Evolutionary conservation across 2,329 filamentous ascomycete species (phyloP), one percentile per base, ranked within the genome.

Genomic region (Fusarium clavum): DNA sequence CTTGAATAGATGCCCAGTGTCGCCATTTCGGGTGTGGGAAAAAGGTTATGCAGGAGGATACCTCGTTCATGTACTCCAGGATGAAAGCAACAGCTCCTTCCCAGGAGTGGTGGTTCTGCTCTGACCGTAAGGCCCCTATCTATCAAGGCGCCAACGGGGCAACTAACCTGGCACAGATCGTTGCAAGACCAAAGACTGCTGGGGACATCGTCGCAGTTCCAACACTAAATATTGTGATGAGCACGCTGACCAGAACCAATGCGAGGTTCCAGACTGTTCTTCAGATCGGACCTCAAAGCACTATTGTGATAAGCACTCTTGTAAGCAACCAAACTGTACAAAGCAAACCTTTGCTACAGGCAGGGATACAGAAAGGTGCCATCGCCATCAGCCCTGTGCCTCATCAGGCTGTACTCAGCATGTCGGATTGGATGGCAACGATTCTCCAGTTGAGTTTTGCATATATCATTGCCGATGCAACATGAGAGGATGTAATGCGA

Each of bases 311-410:
- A 24, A 48, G 14, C 69, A 71, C 24, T 46, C 54, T 9, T 71
- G 69, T 3, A 40, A 38, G 5, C 32, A 47, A 4, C 27, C 41
- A 5, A 20, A 41, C 18, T 72, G 69, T 20, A 14, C 7, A 24
- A 51, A 14, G 11, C 44, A 44, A 29, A 40, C 14, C 12, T 47
- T 38, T 14, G 32, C 38, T 16, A 0, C 8, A 3, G 53, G 45
- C 7, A 30, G 24, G n/a, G 47, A 49, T 22, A n/a, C 8, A 14
- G 14, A 25, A 11, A 64, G 16, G 29, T 72, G 69, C 22, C 25
- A 14, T 8, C 25, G 24, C 1, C 73, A 75, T 56, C 73, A 75
- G 20, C 46, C 27, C 2, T 75, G 73, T 30, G 46, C 48, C 8
- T 57, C 57, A 2, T 27, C 29, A 20, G 62, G 38, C 2, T 75